Evolutionary conservation across 2,329 filamentous ascomycete genomes (phyloP).

Genomic region (Aschersonia sp.): DNA sequence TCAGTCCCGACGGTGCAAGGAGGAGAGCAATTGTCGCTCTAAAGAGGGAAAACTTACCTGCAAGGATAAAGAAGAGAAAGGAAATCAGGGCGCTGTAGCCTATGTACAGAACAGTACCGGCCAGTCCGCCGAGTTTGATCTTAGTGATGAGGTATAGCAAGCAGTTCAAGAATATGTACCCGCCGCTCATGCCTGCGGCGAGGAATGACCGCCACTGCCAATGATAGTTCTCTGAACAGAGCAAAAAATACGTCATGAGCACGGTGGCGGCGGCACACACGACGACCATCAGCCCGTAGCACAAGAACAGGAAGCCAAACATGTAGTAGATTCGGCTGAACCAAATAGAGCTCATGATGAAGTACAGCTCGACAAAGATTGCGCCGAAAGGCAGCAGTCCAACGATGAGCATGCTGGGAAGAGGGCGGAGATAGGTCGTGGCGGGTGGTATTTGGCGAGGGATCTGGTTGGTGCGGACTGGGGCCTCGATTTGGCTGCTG

Average conservation of each 20-base stretch:
- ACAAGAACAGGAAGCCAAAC: constrained; percentile 98
- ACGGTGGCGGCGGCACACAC: constrained; percentile 88
- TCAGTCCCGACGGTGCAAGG: neutral
- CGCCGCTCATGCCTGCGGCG: constrained; percentile 77
- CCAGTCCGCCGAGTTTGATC: constrained; percentile 69
- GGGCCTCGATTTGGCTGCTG: constrained; percentile 53
- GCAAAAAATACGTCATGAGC: constrained; percentile 87
- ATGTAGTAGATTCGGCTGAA: constrained; percentile 99
- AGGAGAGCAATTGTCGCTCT: constrained; percentile 7
- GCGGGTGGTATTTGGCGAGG: constrained; percentile 86
- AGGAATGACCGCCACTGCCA: constrained; percentile 98
- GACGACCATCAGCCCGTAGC: constrained; percentile 94
- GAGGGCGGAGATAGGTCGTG: constrained; percentile 66
- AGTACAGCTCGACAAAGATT: constrained; percentile 97
- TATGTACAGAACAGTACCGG: constrained; percentile 80
- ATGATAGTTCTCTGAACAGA: constrained; percentile 94
- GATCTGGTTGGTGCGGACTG: constrained; percentile 94
- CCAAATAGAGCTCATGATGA: constrained; percentile 99
- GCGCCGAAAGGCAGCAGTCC: constrained; percentile 89
- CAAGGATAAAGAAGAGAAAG: constrained; percentile 84
- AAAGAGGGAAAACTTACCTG: constrained; percentile 47
- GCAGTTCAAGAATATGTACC: constrained; percentile 85
- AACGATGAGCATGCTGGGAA: constrained; percentile 84
- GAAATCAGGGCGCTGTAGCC: constrained; percentile 85
- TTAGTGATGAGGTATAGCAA: constrained; percentile 84